Base-by-base conservation (phyloP, 805 yeast species). In the Wickerhamomyces ciferrii region DNA sequence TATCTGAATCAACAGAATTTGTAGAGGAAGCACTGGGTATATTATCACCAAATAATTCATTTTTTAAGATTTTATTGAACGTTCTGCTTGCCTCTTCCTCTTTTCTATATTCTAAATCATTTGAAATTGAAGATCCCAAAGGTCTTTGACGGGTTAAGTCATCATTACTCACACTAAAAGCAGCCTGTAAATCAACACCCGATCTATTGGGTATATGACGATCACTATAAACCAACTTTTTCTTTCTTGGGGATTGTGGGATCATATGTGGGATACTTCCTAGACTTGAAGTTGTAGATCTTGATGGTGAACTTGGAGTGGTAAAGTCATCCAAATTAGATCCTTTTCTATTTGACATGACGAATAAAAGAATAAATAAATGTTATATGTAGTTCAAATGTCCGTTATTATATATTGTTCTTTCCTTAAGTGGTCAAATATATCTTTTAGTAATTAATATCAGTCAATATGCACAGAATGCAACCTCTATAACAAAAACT, bases 1-100 rank as follows among this genome's bases (percentile, higher is more conserved):
- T 53, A 21, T 66, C 69, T 14, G 60, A 57, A 3, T 61, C 60
- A 7, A 58, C 53, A 17, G 61, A 47, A 47, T 56, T 62, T 42
- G 39, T 43, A 9, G 52, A 47, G 3, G 50, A 18, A 3, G 54
- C 41, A 29, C 53, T 72, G 5, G 91, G 88, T 4, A 88, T 79
- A 50, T 86, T 79, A 59, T 85, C 94, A 15, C 97, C 98, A 70
- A 94, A 94, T 32, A 94, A 68, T 63, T 94, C 99, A 31, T 95
- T 87, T 55, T 87, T 85, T 42, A 94, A 68, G 2, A 94, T 87
- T 0, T 92, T 81, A 46, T 91, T 83, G 65, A 91, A 94, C 0
- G 96, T 87, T 52, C 85, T 71, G 61, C 87, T 87, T 5, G 97
- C 96, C 58, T 87, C 96, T 54, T 83, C 84, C 58, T 83, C 88